Percentiles rank a stretch among this genome's conserved stretches.
Evolutionary conservation across 768 basidiomycete genomes (phyloP).

Genomic region (Gautieria morchelliformis): DNA sequence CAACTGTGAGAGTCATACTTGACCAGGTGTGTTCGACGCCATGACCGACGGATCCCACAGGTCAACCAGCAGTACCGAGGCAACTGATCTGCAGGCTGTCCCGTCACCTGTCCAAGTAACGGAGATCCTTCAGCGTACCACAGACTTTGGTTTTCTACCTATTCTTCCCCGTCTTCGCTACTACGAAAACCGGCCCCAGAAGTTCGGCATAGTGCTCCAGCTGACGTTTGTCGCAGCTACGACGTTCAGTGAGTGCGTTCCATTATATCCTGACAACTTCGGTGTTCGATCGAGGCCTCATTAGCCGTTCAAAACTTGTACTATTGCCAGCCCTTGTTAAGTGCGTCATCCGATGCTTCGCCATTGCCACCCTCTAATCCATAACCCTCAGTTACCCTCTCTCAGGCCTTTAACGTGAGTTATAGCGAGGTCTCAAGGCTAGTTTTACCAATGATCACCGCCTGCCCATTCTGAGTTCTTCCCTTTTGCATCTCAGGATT

Average conservation of each 20-base stretch:
- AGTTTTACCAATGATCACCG: conserved; percentile 5
- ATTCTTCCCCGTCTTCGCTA: conserved; percentile 50
- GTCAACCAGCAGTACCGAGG: too few species aligned
- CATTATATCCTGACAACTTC: conserved; percentile 5
- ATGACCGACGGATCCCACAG: too few species aligned
- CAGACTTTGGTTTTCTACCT: conserved; percentile 55
- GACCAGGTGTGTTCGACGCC: too few species aligned
- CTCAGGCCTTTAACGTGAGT: conserved; percentile 14
- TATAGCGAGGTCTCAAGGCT: conserved; percentile 11
- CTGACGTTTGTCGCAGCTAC: conserved; percentile 53
- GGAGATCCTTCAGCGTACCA: conserved; percentile 10
- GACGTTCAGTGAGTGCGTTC: conserved; percentile 38
- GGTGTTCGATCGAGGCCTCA: not conserved
- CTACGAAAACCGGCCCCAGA: conserved; percentile 37
- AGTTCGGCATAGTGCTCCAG: conserved; percentile 46
- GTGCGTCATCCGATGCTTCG: conserved; percentile 27
- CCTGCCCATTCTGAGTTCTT: not conserved
- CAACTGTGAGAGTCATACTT: too few species aligned
- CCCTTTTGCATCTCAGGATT: conserved; percentile 7
- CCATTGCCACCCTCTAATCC: not conserved
- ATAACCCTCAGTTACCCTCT: conserved; percentile 16
- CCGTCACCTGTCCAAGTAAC: too few species aligned
- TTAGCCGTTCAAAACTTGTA: conserved; percentile 58
- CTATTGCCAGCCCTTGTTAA: conserved; percentile 74
- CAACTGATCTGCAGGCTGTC: too few species aligned